Conservation (phyloP, 208 protist genomes). For the Trypanosoma vivax region DNA sequence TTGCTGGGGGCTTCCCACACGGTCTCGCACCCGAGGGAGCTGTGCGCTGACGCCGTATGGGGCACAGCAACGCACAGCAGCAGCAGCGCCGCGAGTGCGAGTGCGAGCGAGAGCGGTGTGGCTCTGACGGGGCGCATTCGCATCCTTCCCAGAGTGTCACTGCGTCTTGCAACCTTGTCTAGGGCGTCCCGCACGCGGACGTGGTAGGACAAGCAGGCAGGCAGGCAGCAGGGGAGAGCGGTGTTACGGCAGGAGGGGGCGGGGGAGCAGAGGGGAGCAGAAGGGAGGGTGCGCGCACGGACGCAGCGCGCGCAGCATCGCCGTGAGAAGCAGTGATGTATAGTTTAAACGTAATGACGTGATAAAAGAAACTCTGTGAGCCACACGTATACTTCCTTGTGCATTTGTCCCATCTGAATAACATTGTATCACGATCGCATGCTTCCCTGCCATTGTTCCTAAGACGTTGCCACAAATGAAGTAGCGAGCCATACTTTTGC, state of each 20-base stretch:
- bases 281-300: too few species aligned
- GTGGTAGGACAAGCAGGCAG: too few species aligned
- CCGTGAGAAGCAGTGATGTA: too few species aligned
- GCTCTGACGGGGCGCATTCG: too few species aligned
- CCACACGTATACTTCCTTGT: conserved; percentile 62
- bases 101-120: too few species aligned
- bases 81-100: conserved; percentile 13
- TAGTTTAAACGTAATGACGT: conserved; percentile 43
- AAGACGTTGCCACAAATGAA: conserved; percentile 38
- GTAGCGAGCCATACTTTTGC: conserved; percentile 47
- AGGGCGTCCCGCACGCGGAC: too few species aligned
- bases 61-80: conserved; percentile 18
- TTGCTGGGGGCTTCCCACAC: conserved; percentile 52
- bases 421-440: conserved; percentile 42
- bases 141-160: too few species aligned
- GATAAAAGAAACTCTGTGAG: conserved; percentile 67
- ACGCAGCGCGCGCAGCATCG: too few species aligned
- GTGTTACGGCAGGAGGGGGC: too few species aligned
- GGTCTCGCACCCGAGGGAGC: conserved; percentile 48
- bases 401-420: conserved; percentile 35
- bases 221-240: too few species aligned
- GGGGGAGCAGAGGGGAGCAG: too few species aligned
- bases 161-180: too few species aligned
- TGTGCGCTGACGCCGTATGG: neutral
- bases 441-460: conserved; percentile 27